Evolutionary conservation across 208 protist species (phyloP).

Genomic region (Wallacemonas sp.): DNA sequence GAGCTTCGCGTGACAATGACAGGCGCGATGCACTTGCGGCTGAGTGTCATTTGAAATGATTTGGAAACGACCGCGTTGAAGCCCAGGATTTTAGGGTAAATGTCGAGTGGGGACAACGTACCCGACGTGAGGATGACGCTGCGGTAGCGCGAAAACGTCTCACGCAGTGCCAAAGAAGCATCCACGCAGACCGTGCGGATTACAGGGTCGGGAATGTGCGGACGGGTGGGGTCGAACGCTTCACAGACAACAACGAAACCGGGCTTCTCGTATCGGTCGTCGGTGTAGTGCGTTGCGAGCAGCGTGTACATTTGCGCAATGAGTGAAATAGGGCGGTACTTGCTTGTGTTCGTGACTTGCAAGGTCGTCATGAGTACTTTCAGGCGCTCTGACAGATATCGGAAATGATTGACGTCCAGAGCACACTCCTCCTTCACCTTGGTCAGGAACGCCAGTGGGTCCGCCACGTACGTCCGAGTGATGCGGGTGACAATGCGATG

Average conservation of each 20-base stretch:
- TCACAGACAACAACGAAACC: constrained; percentile 96
- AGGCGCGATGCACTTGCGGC: constrained; percentile 95
- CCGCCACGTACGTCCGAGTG: constrained; percentile 86
- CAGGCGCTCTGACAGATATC: constrained; percentile 89
- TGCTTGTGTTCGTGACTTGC: constrained; percentile 93
- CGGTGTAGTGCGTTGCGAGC: constrained; percentile 92
- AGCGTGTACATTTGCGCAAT: constrained; percentile 97
- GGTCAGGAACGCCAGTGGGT: constrained; percentile 86
- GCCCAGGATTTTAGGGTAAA: constrained; percentile 98
- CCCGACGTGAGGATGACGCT: constrained; percentile 98
- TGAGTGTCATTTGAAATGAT: constrained; percentile 95
- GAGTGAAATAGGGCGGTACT: constrained; percentile 90
- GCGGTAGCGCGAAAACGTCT: constrained; percentile 94
- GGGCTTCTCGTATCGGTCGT: constrained; percentile 87
- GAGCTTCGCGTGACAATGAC: constrained; percentile 91
- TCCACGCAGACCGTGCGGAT: constrained; percentile 95
- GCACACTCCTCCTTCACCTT: constrained; percentile 89
- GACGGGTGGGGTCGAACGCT: constrained; percentile 92
- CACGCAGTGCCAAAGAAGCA: constrained; percentile 96
- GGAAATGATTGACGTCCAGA: constrained; percentile 83
- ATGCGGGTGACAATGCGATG: constrained; percentile 86
- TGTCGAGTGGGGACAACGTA: constrained; percentile 98
- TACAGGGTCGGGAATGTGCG: constrained; percentile 85
- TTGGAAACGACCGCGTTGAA: constrained; percentile 94
- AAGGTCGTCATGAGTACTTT: constrained; percentile 95